A percentile compares a stretch with the other conserved stretches of the same genome.
Conservation (phyloP, 164 flowering plant genomes). For the Macadamia tetraphylla region DNA sequence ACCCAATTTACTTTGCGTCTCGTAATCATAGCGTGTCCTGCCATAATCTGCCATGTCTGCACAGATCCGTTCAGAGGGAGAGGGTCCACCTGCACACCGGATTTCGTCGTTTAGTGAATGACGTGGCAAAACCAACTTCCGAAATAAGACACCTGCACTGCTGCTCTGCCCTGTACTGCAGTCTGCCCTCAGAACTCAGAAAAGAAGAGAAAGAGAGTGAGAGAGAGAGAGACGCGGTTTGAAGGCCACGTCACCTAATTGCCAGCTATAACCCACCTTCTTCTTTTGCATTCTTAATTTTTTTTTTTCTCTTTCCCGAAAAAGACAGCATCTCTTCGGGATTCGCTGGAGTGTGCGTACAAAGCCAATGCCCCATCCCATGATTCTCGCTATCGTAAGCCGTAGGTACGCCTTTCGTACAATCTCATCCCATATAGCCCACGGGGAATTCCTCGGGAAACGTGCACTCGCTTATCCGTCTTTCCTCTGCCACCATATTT, state of each 20-base stretch:
- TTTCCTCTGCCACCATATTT: no score
- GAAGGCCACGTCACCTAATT: conserved; percentile 4
- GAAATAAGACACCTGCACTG: no score
- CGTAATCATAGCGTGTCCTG: neutral
- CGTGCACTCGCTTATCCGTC: no score
- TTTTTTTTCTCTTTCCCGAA: conserved; percentile 4
- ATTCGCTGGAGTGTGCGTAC: conserved; percentile 12
- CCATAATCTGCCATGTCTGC: neutral
- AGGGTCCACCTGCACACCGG: no score
- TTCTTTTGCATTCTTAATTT: conserved; percentile 8
- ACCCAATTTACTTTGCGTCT: neutral
- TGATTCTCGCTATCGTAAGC: conserved; percentile 11
- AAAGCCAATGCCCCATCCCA: neutral
- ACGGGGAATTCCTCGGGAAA: no score
- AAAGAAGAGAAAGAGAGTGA: neutral
- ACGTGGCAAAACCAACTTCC: neutral
- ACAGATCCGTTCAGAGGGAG: neutral
- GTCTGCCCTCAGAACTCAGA: neutral
- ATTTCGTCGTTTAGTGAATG: neutral
- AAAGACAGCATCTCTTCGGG: conserved; percentile 28
- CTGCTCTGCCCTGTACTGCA: neutral
- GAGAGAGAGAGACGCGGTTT: neutral
- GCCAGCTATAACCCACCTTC: neutral
- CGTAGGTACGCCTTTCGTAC: conserved; percentile 1
- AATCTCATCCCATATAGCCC: no score